Evolutionary conservation across 352 stramenopile species (phyloP).

Genomic region (Pythium dissimile): DNA sequence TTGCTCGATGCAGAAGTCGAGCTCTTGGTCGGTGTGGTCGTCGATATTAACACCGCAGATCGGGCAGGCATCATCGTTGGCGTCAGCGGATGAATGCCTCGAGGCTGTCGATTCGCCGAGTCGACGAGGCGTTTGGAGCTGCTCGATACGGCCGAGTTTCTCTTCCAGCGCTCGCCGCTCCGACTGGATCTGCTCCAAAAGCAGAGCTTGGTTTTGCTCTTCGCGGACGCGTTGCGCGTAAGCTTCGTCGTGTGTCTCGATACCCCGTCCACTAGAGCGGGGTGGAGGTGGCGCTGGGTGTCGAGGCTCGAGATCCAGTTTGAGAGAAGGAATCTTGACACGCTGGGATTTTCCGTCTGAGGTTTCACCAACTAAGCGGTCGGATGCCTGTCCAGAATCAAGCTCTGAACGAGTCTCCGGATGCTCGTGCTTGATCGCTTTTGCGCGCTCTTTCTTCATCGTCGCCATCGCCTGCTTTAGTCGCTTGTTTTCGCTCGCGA

Average conservation of each 20-base stretch:
- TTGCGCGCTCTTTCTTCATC: conserved; percentile 8
- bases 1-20: conserved; percentile 58
- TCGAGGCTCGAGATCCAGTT: no score
- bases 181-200: conserved; percentile 21
- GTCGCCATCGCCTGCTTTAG: conserved; percentile 23
- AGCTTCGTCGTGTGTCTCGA: no score
- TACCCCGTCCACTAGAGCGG: no score
- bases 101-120: not conserved
- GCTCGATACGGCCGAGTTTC: conserved; percentile 29
- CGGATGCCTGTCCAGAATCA: not conserved
- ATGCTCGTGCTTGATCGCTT: conserved; percentile 4
- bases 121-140: conserved; percentile 9
- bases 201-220: not conserved
- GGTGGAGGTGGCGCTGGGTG: no score
- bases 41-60: conserved; percentile 56
- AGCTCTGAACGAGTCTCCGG: not conserved
- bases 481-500: conserved; percentile 50
- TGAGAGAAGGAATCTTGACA: no score
- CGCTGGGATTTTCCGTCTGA: no score
- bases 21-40: conserved; percentile 47
- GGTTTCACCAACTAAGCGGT: no score
- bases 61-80: conserved; percentile 40
- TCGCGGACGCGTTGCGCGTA: no score
- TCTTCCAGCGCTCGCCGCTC: conserved; percentile 38
- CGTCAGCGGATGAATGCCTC: not conserved